Conservation (phyloP, 2,329 filamentous ascomycete species). For the Penicillium concentricum region DNA sequence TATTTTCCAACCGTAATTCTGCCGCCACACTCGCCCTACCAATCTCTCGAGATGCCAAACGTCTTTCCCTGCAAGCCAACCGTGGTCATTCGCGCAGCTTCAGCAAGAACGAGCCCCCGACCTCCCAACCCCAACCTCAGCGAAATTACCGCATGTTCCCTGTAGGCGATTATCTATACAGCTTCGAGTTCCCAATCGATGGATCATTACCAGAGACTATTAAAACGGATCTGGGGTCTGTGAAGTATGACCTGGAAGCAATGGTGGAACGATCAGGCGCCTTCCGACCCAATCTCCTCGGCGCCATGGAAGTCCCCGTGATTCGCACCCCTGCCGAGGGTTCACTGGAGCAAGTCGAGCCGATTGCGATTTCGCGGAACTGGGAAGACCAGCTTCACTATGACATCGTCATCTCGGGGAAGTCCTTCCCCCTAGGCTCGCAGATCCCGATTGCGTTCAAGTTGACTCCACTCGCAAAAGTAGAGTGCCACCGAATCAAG, state of each 20-base stretch:
- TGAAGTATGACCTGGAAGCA: constrained; percentile 85
- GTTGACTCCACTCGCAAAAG: constrained; percentile 86
- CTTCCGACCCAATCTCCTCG: constrained; percentile 84
- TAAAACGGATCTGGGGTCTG: constrained; percentile 78
- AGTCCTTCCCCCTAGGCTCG: constrained; percentile 85
- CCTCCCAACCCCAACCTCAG: constrained; percentile 59
- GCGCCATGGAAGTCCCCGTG: constrained; percentile 76
- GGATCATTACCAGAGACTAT: constrained; percentile 79
- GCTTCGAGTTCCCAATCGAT: constrained; percentile 80
- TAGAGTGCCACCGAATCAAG: constrained; percentile 89
- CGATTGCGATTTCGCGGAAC: constrained; percentile 86
- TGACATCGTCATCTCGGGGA: constrained; percentile 93
- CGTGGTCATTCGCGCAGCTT: constrained; percentile 82
- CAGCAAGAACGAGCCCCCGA: constrained; percentile 69
- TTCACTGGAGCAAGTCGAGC: constrained; percentile 85
- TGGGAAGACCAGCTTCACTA: constrained; percentile 97
- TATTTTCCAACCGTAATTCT: constrained; percentile 42
- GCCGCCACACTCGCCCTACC: constrained; percentile 46
- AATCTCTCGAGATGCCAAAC: constrained; percentile 55
- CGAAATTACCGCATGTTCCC: constrained; percentile 86
- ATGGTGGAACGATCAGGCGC: constrained; percentile 82
- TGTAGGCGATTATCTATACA: constrained; percentile 70
- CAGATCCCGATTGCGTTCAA: constrained; percentile 93
- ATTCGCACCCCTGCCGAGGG: constrained; percentile 84
- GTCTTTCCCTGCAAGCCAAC: constrained; percentile 74